A percentile compares a stretch with the other conserved stretches of the same genome.
Evolutionary conservation across 768 basidiomycete species (phyloP).

Genomic region (Gloeophyllum trabeum): DNA sequence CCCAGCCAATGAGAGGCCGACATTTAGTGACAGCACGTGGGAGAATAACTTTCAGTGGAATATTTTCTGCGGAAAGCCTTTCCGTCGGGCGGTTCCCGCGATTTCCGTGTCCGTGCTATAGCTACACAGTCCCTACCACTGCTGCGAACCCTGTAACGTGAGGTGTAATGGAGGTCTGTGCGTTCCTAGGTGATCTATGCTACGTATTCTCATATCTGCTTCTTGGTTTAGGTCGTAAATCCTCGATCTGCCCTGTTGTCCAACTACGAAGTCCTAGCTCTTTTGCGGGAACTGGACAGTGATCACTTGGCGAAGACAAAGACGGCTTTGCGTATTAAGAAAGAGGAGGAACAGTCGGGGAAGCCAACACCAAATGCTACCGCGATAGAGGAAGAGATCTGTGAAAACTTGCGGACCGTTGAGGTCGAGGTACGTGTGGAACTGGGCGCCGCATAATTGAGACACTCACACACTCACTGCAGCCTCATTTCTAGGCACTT

Average conservation of each 20-base stretch:
- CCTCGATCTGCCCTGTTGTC: conserved; percentile 73
- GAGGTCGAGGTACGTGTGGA: conserved; percentile 60
- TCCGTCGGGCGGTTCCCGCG: no score
- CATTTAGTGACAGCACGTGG: no score
- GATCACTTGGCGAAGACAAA: conserved; percentile 64
- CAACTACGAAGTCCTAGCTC: conserved; percentile 75
- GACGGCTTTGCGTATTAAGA: conserved; percentile 62
- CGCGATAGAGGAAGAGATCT: conserved; percentile 39
- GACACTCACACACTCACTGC: not conserved
- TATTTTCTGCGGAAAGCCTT: no score
- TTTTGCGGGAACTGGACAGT: conserved; percentile 66
- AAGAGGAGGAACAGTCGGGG: conserved; percentile 55
- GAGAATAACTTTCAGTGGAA: no score
- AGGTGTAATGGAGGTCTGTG: no score
- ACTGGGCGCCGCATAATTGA: not conserved
- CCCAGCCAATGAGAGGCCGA: no score
- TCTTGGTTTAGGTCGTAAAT: conserved; percentile 66
- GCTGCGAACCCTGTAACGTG: no score
- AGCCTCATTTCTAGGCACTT: conserved; percentile 47
- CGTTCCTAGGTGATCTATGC: no score
- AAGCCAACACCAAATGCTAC: conserved; percentile 14
- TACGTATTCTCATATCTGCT: no score
- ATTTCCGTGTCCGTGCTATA: no score
- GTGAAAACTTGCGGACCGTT: conserved; percentile 75
- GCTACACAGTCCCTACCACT: no score